Percentiles rank a stretch among this genome's conserved stretches.
phyloP scores from a whole-genome alignment of 192 early-diverging fungal species.

The Podila horticola region DNA sequence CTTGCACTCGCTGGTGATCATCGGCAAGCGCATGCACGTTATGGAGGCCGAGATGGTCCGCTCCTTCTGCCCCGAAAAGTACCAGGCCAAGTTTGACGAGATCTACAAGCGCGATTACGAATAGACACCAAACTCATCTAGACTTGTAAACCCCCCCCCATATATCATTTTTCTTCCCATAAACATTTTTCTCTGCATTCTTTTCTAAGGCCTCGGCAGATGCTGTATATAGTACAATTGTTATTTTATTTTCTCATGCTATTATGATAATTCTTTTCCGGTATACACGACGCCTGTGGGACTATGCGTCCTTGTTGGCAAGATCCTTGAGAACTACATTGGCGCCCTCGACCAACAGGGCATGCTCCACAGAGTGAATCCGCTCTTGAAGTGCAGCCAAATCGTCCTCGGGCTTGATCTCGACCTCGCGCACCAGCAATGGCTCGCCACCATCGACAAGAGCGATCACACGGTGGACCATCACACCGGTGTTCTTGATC shows the following conservation, averaged over 20 bases:
- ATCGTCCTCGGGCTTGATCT: constrained; percentile 81
- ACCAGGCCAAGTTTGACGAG: constrained; percentile 69
- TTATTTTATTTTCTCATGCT: not conserved
- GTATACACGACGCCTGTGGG: not conserved
- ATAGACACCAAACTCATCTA: constrained; percentile 6
- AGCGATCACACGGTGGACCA: constrained; percentile 96
- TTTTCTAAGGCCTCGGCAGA: not conserved
- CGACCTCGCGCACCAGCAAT: constrained; percentile 79
- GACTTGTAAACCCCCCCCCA: not conserved
- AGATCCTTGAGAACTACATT: constrained; percentile 58
- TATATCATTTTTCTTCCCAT: not conserved
- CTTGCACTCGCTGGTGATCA: constrained; percentile 92
- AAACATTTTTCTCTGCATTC: constrained; percentile 5
- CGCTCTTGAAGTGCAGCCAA: constrained; percentile 84
- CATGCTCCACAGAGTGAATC: constrained; percentile 93
- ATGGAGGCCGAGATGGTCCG: constrained; percentile 92
- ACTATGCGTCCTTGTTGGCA: constrained; percentile 7
- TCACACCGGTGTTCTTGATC: constrained; percentile 79
- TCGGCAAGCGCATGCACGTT: constrained; percentile 90
- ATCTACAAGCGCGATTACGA: constrained; percentile 73
- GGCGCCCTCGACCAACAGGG: constrained; percentile 85
- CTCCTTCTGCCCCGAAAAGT: constrained; percentile 72
- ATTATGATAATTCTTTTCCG: not conserved
- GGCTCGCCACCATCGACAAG: constrained; percentile 97
- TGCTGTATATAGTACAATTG: no score